Evolutionary conservation across 2,329 filamentous ascomycete species (phyloP).

Genomic region (Aspergillus flavus): DNA sequence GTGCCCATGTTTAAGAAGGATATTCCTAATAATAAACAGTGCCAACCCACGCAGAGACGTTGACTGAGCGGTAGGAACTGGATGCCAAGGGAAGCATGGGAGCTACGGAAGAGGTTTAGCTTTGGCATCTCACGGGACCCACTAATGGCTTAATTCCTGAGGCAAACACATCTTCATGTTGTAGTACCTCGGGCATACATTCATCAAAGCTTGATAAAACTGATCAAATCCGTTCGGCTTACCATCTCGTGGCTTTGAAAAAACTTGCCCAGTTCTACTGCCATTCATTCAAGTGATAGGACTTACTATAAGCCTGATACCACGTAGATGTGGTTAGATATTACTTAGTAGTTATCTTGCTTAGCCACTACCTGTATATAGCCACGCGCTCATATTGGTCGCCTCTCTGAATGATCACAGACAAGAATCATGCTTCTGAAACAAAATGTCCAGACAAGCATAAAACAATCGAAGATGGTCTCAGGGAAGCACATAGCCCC

Average conservation of each 20-base stretch:
- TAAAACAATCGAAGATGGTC: background rate
- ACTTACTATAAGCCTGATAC: background rate
- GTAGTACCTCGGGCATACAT: background rate
- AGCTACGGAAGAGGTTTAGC: background rate
- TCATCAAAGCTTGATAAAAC: background rate
- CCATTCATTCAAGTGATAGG: background rate
- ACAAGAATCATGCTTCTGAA: no score
- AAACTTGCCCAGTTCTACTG: background rate
- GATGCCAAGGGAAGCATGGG: background rate
- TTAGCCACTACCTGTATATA: background rate
- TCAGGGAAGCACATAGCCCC: background rate
- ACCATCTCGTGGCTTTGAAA: background rate
- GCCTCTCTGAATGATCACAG: no score
- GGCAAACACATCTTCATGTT: background rate
- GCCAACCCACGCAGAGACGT: background rate
- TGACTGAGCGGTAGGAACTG: background rate
- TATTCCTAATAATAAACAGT: conserved; percentile 7
- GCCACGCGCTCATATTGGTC: no score
- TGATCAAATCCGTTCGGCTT: background rate
- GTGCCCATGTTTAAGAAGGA: conserved; percentile 26
- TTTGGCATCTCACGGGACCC: conserved; percentile 20
- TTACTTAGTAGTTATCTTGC: no score
- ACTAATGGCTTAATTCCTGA: conserved; percentile 6
- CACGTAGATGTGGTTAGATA: background rate
- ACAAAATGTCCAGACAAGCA: background rate